A percentile compares a stretch with the other conserved stretches of the same genome.
Conservation (phyloP, 1,139 yeast species). For the Suhomyces bokatorum region DNA sequence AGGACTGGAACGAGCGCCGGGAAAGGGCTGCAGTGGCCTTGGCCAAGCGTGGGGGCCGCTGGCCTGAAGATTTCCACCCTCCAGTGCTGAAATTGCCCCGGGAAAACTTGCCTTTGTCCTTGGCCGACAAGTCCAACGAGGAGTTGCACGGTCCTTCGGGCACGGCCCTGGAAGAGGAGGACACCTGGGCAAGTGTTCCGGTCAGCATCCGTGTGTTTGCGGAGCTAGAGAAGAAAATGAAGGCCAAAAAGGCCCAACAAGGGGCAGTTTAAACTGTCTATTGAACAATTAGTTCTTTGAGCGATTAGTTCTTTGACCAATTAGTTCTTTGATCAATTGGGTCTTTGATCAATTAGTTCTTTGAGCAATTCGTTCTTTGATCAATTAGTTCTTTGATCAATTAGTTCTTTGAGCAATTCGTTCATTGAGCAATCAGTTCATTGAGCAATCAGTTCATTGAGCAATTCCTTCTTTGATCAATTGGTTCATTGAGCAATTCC, state of each 20-base stretch:
- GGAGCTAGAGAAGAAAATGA: constrained; percentile 70
- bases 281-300: too few relatives aligned
- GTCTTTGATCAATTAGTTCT: too few relatives aligned
- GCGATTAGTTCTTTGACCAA: too few relatives aligned
- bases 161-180: constrained; percentile 21
- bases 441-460: too few relatives aligned
- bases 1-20: constrained; percentile 71
- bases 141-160: constrained; percentile 10
- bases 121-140: constrained; percentile 18
- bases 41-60: constrained; percentile 49
- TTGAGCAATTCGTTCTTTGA: too few relatives aligned
- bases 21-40: constrained; percentile 61
- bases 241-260: constrained; percentile 29
- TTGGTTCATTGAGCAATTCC: too few relatives aligned
- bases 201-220: constrained; percentile 79
- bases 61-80: constrained; percentile 84
- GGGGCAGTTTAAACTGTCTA: too few relatives aligned
- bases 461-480: too few relatives aligned
- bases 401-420: too few relatives aligned
- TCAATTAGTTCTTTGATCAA: too few relatives aligned
- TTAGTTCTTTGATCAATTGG: too few relatives aligned
- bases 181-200: constrained; percentile 71
- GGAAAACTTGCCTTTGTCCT: constrained; percentile 36
- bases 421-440: too few relatives aligned
- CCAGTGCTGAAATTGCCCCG: constrained; percentile 45